Conservation (phyloP, 169 alveolate genomes). For the Cytauxzoon felis region DNA sequence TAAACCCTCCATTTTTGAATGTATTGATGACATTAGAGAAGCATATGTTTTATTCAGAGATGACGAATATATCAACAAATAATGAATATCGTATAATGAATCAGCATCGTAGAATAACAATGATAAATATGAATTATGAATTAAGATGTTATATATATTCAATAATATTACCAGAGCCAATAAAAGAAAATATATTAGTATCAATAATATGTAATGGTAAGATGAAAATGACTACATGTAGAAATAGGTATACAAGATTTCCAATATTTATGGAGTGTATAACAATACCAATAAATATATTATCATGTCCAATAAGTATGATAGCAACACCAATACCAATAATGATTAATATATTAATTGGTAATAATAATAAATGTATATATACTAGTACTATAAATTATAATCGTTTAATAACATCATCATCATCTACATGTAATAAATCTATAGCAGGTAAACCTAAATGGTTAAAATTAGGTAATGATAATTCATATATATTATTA, state of each 20-base stretch:
- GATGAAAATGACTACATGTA: conserved; percentile 7
- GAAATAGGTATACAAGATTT: conserved; percentile 34
- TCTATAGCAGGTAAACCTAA: conserved; percentile 70
- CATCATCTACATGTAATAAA: conserved; percentile 41
- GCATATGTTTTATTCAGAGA: conserved; percentile 34
- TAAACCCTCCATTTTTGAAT: conserved; percentile 19
- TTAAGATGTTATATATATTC: conserved; percentile 78
- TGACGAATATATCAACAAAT: background rate
- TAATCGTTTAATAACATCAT: conserved; percentile 42
- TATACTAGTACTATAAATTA: conserved; percentile 47
- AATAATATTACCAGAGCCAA: conserved; percentile 22
- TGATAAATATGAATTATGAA: conserved; percentile 77
- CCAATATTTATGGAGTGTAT: conserved; percentile 61
- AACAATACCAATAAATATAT: conserved; percentile 12
- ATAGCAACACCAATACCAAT: conserved; percentile 43
- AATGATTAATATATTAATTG: conserved; percentile 12
- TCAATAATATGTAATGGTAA: conserved; percentile 33
- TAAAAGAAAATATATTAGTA: conserved; percentile 32
- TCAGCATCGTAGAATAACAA: conserved; percentile 65
- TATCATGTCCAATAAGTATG: conserved; percentile 26
- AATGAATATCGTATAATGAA: conserved; percentile 33
- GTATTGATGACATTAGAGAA: conserved; percentile 49
- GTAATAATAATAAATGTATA: conserved; percentile 1
- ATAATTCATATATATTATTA: conserved; percentile 73
- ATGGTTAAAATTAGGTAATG: conserved; percentile 84